Evolutionary conservation across 192 early-diverging fungal species (phyloP), one percentile per base, ranked within the genome.

Genomic region (Spinellus fusiger): DNA sequence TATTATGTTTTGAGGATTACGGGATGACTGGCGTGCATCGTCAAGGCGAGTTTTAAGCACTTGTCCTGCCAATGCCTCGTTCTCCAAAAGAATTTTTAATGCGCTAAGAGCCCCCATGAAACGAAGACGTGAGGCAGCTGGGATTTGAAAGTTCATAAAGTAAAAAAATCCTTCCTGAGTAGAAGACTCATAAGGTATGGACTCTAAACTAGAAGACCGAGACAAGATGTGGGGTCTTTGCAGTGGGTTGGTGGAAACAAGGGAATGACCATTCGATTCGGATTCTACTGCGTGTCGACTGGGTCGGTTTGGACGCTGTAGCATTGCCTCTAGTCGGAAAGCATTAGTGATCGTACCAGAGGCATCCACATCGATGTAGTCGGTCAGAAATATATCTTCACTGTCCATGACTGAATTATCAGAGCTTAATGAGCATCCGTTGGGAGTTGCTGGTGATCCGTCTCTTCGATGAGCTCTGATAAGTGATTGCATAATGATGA

Each of bases 401-500:
- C n/a, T n/a, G n/a, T n/a, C n/a, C n/a, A n/a, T n/a, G n/a, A n/a
- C n/a, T n/a, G n/a, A n/a, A n/a, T n/a, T n/a, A n/a, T n/a, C n/a
- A n/a, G n/a, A n/a, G n/a, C n/a, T n/a, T n/a, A n/a, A 22, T 56
- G 33, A 13, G 54, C 34, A 23, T 5, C 23, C 4, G 20, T 34
- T 13, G 34, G 25, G 23, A 25, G 20, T 15, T 26, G 22, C 6
- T 34, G 29, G 16, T 29, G 6, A 23, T 61, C 20, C 4, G 59
- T 6, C 0, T 31, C 8, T 18, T 54, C 25, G 5, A 15, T 15
- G 20, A 29, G 28, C 37, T 15, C 25, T 13, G 4, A 57, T 13
- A 16, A 62, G 25, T 12, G 51, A 20, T 51, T 60, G 65, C 23
- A 58, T 53, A 56, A 66, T 66, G 16, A 66, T 53, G 31, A 59